Evolutionary conservation across 2,329 filamentous ascomycete species (phyloP).

Genomic region (Epichloe glyceriae): DNA sequence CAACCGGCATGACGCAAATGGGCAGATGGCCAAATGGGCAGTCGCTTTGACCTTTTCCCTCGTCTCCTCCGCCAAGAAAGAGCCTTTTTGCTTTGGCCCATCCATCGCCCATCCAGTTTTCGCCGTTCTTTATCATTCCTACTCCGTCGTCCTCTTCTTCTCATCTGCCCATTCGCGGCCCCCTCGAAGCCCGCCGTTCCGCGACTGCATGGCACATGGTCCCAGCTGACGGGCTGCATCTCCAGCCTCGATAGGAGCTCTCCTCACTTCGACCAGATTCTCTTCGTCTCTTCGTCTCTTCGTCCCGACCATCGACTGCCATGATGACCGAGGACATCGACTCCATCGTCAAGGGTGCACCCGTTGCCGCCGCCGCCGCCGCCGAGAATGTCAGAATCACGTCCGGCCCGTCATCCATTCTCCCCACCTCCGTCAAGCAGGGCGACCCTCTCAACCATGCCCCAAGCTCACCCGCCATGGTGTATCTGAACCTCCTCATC

Average conservation of each 20-base stretch:
- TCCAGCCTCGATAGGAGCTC: neutral
- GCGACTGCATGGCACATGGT: slow-evolving; percentile 3
- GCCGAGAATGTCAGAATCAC: slow-evolving; percentile 34
- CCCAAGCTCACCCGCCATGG: slow-evolving; percentile 86
- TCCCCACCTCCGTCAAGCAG: slow-evolving; percentile 30
- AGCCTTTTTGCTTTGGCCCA: no score
- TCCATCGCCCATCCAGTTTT: neutral
- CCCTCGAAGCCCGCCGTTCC: neutral
- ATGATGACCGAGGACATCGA: slow-evolving; percentile 59
- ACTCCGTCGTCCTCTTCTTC: no score
- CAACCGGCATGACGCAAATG: neutral
- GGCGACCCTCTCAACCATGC: slow-evolving; percentile 66
- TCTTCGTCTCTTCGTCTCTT: no score
- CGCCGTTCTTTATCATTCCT: no score
- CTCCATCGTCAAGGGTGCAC: slow-evolving; percentile 84
- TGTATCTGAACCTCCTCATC: slow-evolving; percentile 95
- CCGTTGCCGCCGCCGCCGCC: slow-evolving; percentile 32
- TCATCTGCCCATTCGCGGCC: neutral
- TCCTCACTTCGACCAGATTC: neutral
- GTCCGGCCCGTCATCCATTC: slow-evolving; percentile 30
- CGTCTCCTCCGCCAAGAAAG: neutral
- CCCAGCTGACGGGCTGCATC: slow-evolving; percentile 1
- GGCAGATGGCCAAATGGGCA: neutral
- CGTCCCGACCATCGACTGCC: neutral
- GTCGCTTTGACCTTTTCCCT: no score